Evolutionary conservation across 108 stramenopile species (phyloP).

Genomic region (Cafeteria roenbergensis): DNA sequence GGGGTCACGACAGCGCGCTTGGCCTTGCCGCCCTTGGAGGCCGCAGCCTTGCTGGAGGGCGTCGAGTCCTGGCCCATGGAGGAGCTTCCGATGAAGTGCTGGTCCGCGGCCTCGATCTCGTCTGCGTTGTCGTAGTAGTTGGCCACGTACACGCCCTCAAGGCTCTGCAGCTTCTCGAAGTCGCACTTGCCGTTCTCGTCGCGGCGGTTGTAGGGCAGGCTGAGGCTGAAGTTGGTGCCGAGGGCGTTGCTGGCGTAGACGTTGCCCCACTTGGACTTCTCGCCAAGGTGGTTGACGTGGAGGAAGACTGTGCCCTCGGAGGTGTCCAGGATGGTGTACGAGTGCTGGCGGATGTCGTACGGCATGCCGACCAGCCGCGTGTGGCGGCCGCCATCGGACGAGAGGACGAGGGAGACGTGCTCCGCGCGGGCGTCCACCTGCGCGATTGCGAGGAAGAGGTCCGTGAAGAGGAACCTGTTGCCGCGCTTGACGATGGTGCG

Average conservation of each 20-base stretch:
- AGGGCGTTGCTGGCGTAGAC: conserved; percentile 10
- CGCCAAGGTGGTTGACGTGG: conserved; percentile 11
- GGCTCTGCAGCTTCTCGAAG: conserved; percentile 8
- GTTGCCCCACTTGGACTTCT: neutral
- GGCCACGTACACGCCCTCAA: conserved; percentile 18
- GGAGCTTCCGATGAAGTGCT: neutral
- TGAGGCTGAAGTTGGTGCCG: conserved; percentile 6
- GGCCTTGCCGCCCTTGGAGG: neutral
- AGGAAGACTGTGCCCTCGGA: conserved; percentile 7
- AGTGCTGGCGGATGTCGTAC: conserved; percentile 2
- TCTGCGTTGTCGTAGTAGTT: conserved; percentile 10
- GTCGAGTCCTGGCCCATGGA: neutral
- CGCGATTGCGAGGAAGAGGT: conserved; percentile 6
- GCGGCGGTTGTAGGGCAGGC: conserved; percentile 9
- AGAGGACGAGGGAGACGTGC: conserved; percentile 3
- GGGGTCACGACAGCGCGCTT: neutral
- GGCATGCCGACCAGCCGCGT: neutral
- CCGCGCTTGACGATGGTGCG: neutral
- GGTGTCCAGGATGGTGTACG: conserved; percentile 12
- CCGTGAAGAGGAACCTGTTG: conserved; percentile 12
- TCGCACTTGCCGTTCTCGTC: conserved; percentile 7
- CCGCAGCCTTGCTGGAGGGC: neutral
- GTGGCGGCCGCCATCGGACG: neutral
- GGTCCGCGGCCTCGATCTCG: neutral
- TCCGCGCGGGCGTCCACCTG: neutral